Percentiles rank a stretch among this genome's conserved stretches.
Evolutionary conservation across 371 early-diverging fungal species (phyloP).

Genomic region (Syncephalastrum racemosum): DNA sequence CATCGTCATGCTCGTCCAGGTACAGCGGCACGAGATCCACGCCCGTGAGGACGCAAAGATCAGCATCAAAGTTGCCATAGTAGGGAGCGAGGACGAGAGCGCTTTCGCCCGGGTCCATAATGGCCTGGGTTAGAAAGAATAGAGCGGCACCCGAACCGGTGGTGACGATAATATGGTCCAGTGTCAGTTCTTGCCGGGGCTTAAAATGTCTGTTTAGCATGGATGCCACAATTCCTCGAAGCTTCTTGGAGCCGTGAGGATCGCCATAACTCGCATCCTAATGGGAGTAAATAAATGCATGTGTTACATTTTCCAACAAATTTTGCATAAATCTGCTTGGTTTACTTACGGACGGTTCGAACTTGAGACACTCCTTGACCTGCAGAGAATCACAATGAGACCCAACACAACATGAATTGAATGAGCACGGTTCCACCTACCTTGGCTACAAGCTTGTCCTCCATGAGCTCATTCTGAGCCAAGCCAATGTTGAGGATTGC

Average conservation of each 20-base stretch:
- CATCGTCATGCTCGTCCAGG: conserved; percentile 17
- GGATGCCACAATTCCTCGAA: conserved; percentile 54
- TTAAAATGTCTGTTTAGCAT: conserved; percentile 63
- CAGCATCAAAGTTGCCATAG: conserved; percentile 74
- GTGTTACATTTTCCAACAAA: neutral
- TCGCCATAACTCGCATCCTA: conserved; percentile 50
- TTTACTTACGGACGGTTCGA: conserved; percentile 3
- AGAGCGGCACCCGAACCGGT: conserved; percentile 74
- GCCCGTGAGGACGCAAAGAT: conserved; percentile 53
- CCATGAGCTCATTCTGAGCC: conserved; percentile 71
- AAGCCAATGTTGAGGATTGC: conserved; percentile 63
- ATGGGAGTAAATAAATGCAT: neutral
- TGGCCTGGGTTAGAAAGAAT: conserved; percentile 55
- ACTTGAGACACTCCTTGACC: conserved; percentile 5
- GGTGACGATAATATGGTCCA: conserved; percentile 55
- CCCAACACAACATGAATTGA: neutral
- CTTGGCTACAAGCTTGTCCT: conserved; percentile 42
- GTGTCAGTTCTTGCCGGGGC: conserved; percentile 38
- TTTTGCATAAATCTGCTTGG: neutral
- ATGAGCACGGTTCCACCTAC: conserved; percentile 19
- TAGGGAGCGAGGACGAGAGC: conserved; percentile 71
- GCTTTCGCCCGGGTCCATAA: conserved; percentile 73
- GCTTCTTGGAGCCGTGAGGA: conserved; percentile 49
- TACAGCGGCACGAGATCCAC: conserved; percentile 50
- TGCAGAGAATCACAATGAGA: neutral